Percentiles rank a stretch among this genome's conserved stretches.
Evolutionary conservation across 495 filamentous ascomycete genomes (phyloP).

Genomic region (Neurospora sp.): DNA sequence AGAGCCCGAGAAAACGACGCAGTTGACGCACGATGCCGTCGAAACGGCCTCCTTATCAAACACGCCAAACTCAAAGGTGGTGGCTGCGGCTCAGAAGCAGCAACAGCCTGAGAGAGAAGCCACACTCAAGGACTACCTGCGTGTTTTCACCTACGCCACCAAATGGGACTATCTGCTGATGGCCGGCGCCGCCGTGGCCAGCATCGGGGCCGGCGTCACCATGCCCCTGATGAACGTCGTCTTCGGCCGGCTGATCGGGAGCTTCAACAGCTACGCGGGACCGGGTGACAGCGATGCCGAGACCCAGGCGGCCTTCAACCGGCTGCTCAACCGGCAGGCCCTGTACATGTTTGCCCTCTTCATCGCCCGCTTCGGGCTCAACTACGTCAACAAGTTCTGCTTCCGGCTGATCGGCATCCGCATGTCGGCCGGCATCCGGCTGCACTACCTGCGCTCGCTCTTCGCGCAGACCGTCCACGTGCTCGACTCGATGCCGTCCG

Average conservation of each 20-base stretch:
- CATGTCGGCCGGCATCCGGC: slow-evolving; percentile 41
- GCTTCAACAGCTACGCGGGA: slow-evolving; percentile 17
- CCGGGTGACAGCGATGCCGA: neutral
- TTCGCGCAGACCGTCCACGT: slow-evolving; percentile 46
- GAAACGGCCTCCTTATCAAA: neutral
- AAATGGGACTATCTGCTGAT: slow-evolving; percentile 32
- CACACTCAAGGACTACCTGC: slow-evolving; percentile 29
- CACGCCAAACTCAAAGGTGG: neutral
- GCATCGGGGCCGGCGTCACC: slow-evolving; percentile 22
- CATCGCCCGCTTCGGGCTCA: slow-evolving; percentile 33
- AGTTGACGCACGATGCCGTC: neutral
- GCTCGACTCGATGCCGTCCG: slow-evolving; percentile 46
- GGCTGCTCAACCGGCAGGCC: slow-evolving; percentile 14
- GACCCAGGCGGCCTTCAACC: slow-evolving; percentile 6
- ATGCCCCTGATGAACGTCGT: slow-evolving; percentile 30
- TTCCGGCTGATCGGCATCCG: slow-evolving; percentile 40
- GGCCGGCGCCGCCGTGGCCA: slow-evolving; percentile 21
- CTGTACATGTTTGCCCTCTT: slow-evolving; percentile 31
- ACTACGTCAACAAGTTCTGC: slow-evolving; percentile 39
- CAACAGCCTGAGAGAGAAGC: slow-evolving; percentile 33
- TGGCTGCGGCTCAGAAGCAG: slow-evolving; percentile 1
- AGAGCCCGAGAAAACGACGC: neutral
- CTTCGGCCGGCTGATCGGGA: slow-evolving; percentile 22
- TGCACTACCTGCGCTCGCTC: slow-evolving; percentile 41
- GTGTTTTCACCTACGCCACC: slow-evolving; percentile 35